Percentiles rank a stretch among this genome's conserved stretches.
Conservation (phyloP, 129 eudicot species). For the Heracleum sosnowskyi region DNA sequence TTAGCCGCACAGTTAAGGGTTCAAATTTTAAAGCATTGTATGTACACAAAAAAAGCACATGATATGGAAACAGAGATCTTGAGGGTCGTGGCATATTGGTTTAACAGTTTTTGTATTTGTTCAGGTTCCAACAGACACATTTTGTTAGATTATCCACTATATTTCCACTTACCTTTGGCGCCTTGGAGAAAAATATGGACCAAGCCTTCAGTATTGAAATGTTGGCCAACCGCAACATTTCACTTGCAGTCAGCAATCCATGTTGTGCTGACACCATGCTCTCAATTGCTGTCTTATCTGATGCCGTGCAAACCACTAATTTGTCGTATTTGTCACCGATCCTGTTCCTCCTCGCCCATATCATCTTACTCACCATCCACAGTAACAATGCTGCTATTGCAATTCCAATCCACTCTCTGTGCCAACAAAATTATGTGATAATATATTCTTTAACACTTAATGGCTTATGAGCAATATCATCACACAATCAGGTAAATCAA, state of each 20-base stretch:
- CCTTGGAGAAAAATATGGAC: conserved; percentile 56
- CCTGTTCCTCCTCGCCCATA: conserved; percentile 35
- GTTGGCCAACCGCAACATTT: conserved; percentile 48
- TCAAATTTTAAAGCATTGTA: not conserved
- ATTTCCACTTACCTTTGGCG: conserved; percentile 48
- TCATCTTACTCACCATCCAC: conserved; percentile 54
- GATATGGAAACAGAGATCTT: not conserved
- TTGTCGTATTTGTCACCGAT: conserved; percentile 32
- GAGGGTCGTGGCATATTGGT: not conserved
- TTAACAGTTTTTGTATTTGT: not conserved
- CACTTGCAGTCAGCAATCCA: conserved; percentile 47
- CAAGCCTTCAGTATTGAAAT: conserved; percentile 60
- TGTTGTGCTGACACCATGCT: conserved; percentile 86
- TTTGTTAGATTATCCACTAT: not conserved
- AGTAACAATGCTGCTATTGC: conserved; percentile 53
- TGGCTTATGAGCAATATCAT: not conserved
- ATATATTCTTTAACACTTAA: not conserved
- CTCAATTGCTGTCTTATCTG: conserved; percentile 71
- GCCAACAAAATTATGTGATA: not conserved
- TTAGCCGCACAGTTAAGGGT: not conserved
- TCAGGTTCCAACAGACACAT: not conserved
- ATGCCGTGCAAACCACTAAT: conserved; percentile 50
- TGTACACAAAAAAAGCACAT: not conserved
- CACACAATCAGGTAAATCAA: not conserved
- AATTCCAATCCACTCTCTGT: conserved; percentile 78